Base-by-base conservation (phyloP, 2,329 filamentous ascomycete species). In the Blastomyces silverae region DNA sequence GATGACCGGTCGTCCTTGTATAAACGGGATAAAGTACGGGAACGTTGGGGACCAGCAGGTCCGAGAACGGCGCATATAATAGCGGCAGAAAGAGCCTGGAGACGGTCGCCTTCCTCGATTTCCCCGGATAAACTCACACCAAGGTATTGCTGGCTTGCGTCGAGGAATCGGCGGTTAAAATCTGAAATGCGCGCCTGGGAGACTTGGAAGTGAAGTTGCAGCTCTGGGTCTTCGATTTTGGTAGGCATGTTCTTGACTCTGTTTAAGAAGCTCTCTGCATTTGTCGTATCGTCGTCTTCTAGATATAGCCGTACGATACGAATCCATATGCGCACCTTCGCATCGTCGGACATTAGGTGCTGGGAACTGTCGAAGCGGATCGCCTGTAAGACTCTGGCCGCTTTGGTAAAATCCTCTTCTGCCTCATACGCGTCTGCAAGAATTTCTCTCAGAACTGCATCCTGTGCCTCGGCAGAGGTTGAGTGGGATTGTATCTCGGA, bases 141-240 rank as follows among this genome's bases (percentile, higher is more conserved):
- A 75, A 96, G 90, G 81, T 99, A 99, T 65, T 90, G 89, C 70
- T 89, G 86, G 61, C 90, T 89, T 25, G 94, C 94, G 65, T 93
- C 87, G 31, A 97, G 81, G 80, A 99, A 99, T 72, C 89, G 87
- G 55, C 93, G 86, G 74, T 94, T 90, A 25, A 92, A 89, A 78
- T 99, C 94, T 70, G 91, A 86, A 77, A 99, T 96, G 66, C 93
- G 89, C 6, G 94, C 94, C 77, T 96, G 92, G 10, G 89, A 93
- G 68, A 97, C 87, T 71, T 91, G 87, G 79, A 97, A 99, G 77
- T 93, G 88, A 61, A 97, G 82, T 70, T 87, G 87, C 58, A 93
- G 82, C 66, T 89, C 85, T 50, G 87, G 84, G 75, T 96, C 87
- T 39, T 84, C 79, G 42, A 96, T 87, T 68, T 85, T 87, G 79